Evolutionary conservation across 441 rosid genomes (phyloP).

Genomic region (Macaranga tanarius): DNA sequence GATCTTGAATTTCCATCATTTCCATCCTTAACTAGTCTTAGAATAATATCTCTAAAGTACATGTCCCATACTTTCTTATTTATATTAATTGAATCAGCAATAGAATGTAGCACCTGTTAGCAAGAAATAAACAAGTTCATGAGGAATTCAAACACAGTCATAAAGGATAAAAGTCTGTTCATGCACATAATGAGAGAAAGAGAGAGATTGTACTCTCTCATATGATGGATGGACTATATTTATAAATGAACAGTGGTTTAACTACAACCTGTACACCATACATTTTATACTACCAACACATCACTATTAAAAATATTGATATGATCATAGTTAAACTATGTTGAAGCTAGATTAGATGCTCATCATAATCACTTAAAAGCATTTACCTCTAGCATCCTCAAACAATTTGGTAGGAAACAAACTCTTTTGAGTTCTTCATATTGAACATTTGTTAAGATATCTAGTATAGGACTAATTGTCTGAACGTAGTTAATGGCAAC

Average conservation of each 20-base stretch:
- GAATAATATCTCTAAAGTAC: slow-evolving; percentile 83
- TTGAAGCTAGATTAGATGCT: background rate
- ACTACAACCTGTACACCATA: background rate
- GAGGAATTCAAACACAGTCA: background rate
- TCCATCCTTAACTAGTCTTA: slow-evolving; percentile 74
- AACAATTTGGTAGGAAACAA: background rate
- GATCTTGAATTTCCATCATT: slow-evolving; percentile 93
- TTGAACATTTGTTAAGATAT: background rate
- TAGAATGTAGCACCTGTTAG: slow-evolving; percentile 66
- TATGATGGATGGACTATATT: background rate
- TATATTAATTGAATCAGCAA: slow-evolving; percentile 76
- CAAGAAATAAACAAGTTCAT: slow-evolving; percentile 9
- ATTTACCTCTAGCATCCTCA: slow-evolving; percentile 9
- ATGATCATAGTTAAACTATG: background rate
- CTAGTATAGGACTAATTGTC: background rate
- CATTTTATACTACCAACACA: background rate
- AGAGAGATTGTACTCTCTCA: background rate
- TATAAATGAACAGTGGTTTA: background rate
- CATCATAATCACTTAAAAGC: background rate
- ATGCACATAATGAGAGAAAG: background rate
- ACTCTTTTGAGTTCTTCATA: background rate
- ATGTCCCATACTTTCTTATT: slow-evolving; percentile 76
- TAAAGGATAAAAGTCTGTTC: background rate
- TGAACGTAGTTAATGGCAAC: background rate
- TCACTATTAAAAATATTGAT: background rate